A percentile compares a stretch with the other conserved stretches of the same genome.
These are phyloP conservation scores for Spencermartinsiella ligniputridi DNA, from an alignment of 1,139 yeast genomes.

Conservation along the genomic window DNA sequence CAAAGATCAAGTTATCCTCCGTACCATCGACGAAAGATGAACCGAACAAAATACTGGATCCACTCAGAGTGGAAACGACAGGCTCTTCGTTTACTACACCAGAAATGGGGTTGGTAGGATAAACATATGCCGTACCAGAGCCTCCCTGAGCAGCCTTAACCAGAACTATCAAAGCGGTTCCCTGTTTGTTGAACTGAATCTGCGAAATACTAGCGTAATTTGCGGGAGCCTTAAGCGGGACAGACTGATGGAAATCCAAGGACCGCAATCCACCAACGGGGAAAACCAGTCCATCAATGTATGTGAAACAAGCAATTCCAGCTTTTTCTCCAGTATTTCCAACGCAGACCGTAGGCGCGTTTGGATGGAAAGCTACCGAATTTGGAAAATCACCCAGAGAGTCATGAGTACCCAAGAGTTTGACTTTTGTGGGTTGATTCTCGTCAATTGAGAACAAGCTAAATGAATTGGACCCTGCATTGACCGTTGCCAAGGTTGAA, in stretches of 20 bases:
- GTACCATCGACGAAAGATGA: constrained; percentile 3
- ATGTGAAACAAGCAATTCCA: constrained; percentile 10
- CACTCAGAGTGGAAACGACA: constrained; percentile 2
- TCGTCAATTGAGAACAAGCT: constrained; percentile 7
- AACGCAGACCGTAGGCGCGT: constrained; percentile 7
- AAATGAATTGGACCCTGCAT: constrained; percentile 9
- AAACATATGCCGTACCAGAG: constrained; percentile 4
- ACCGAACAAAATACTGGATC: constrained; percentile 2
- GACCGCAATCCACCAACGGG: constrained; percentile 6
- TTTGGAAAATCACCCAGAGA: constrained; percentile 11
- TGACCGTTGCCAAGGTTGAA: constrained; percentile 5
- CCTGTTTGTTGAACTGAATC: constrained; percentile 4
- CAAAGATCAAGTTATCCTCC: constrained; percentile 5
- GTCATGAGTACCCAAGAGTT: constrained; percentile 1
- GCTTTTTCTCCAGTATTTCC: constrained; percentile 7
- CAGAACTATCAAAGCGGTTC: constrained; percentile 4
- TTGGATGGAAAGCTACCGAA: constrained; percentile 9
- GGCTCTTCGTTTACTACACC: constrained; percentile 1
- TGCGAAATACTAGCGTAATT: not conserved
- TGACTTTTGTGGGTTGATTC: constrained; percentile 4
- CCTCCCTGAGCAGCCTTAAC: constrained; percentile 3
- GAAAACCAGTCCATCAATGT: not conserved
- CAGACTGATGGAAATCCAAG: constrained; percentile 2
- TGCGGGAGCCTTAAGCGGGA: constrained; percentile 4
- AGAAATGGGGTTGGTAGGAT: constrained; percentile 2